phyloP scores from a whole-genome alignment of 2,329 filamentous ascomycete species.

The Trichoderma koningii region DNA sequence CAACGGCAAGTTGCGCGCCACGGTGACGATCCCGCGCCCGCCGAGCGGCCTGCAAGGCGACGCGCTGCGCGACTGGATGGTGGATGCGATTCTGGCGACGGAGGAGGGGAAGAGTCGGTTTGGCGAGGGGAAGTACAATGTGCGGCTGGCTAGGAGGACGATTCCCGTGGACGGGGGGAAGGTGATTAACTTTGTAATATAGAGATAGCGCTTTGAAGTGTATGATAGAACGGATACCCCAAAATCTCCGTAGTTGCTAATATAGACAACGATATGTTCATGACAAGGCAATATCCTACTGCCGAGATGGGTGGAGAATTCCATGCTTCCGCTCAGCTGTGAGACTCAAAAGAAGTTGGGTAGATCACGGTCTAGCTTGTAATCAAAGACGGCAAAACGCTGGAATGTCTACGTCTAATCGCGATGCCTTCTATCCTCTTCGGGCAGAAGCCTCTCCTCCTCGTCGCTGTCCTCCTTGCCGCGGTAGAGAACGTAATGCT shows the following conservation, averaged over 20 bases:
- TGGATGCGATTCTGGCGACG: constrained; percentile 61
- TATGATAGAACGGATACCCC: constrained; percentile 25
- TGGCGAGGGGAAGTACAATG: constrained; percentile 47
- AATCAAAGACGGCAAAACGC: neutral
- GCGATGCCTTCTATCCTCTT: constrained; percentile 31
- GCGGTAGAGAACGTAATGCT: constrained; percentile 82
- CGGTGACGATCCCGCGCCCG: constrained; percentile 62
- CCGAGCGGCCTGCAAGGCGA: constrained; percentile 46
- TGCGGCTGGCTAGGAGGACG: constrained; percentile 60
- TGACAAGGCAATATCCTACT: constrained; percentile 2
- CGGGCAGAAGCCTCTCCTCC: constrained; percentile 36
- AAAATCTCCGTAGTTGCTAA: constrained; percentile 11
- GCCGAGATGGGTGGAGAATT: neutral
- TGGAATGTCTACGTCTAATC: constrained; percentile 5
- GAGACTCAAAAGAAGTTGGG: neutral
- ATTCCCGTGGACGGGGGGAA: constrained; percentile 68
- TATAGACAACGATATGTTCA: constrained; percentile 14
- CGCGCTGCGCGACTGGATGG: constrained; percentile 60
- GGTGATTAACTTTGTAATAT: constrained; percentile 73
- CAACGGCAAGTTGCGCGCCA: constrained; percentile 75
- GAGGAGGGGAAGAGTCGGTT: constrained; percentile 62
- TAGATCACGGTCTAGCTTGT: neutral
- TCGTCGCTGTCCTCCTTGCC: constrained; percentile 19
- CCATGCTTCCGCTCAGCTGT: neutral
- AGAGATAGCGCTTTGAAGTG: constrained; percentile 29